Evolutionary conservation across 2,329 filamentous ascomycete species (phyloP).

Genomic region (Huntiella decipiens): DNA sequence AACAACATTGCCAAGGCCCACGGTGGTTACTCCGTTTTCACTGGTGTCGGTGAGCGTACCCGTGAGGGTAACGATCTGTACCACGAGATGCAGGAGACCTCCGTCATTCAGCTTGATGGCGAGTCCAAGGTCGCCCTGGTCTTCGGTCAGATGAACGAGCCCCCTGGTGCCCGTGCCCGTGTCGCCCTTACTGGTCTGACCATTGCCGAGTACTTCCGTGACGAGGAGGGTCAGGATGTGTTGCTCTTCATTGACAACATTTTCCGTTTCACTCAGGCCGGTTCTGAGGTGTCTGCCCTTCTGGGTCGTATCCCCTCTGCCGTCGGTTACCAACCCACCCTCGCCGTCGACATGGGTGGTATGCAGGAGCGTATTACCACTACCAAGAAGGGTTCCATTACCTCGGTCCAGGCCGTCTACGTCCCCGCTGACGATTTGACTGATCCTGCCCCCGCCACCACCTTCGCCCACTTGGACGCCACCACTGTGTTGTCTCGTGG

Average conservation of each 20-base stretch:
- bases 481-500: conserved; percentile 99
- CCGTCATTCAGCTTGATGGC: conserved; percentile 97
- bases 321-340: conserved; percentile 98
- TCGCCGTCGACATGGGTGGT: conserved; percentile 94
- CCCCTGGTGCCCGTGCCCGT: conserved; percentile 97
- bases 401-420: conserved; percentile 99
- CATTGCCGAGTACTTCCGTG: conserved; percentile 67
- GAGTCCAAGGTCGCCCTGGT: conserved; percentile 98
- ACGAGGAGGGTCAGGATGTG: conserved; percentile 72
- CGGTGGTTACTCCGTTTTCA: conserved; percentile 99
- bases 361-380: conserved; percentile 99
- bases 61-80: conserved; percentile 99
- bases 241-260: conserved; percentile 99
- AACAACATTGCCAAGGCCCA: conserved; percentile 99
- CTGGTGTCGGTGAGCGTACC: conserved; percentile 99
- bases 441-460: conserved; percentile 97
- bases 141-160: conserved; percentile 99
- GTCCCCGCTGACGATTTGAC: conserved; percentile 99
- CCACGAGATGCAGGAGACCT: conserved; percentile 99
- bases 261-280: conserved; percentile 98
- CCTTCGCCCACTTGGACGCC: conserved; percentile 99
- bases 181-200: conserved; percentile 85
- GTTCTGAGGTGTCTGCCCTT: conserved; percentile 98
- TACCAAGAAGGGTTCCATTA: conserved; percentile 98
- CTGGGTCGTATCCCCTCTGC: conserved; percentile 99